Percentiles rank a stretch among this genome's conserved stretches.
Conservation (phyloP, 140 eudicot genomes). For the Stevia rebaudiana region DNA sequence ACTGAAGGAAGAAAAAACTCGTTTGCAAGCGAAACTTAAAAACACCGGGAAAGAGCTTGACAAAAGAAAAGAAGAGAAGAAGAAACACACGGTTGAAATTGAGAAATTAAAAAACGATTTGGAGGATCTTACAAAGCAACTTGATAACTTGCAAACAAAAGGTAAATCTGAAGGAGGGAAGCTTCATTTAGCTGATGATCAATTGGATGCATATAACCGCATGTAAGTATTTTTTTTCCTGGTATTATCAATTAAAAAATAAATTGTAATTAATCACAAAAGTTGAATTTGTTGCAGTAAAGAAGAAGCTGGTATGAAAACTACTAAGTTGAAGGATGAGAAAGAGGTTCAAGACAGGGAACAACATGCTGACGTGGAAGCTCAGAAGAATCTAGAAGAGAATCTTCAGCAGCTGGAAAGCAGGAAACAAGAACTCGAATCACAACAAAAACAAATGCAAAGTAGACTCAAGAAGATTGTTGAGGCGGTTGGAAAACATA, state of each 20-base stretch:
- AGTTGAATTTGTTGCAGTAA: constrained; percentile 51
- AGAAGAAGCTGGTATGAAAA: constrained; percentile 96
- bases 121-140: constrained; percentile 57
- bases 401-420: constrained; percentile 81
- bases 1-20: constrained; percentile 72
- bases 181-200: constrained; percentile 78
- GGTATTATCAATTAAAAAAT: neutral
- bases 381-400: constrained; percentile 78
- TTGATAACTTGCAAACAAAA: constrained; percentile 57
- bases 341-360: constrained; percentile 95
- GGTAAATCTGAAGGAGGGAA: constrained; percentile 73
- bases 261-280: neutral
- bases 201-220: constrained; percentile 75
- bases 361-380: constrained; percentile 83
- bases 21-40: constrained; percentile 65
- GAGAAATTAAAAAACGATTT: constrained; percentile 72
- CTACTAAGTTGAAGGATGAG: constrained; percentile 79
- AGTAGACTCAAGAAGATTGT: constrained; percentile 54
- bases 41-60: constrained; percentile 83
- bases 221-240: constrained; percentile 50
- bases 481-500: constrained; percentile 67
- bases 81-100: constrained; percentile 62
- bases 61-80: constrained; percentile 78
- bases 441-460: constrained; percentile 84
- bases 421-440: constrained; percentile 82